Evolutionary conservation across 2,329 filamentous ascomycete species (phyloP).

Genomic region (Scedosporium boydii): DNA sequence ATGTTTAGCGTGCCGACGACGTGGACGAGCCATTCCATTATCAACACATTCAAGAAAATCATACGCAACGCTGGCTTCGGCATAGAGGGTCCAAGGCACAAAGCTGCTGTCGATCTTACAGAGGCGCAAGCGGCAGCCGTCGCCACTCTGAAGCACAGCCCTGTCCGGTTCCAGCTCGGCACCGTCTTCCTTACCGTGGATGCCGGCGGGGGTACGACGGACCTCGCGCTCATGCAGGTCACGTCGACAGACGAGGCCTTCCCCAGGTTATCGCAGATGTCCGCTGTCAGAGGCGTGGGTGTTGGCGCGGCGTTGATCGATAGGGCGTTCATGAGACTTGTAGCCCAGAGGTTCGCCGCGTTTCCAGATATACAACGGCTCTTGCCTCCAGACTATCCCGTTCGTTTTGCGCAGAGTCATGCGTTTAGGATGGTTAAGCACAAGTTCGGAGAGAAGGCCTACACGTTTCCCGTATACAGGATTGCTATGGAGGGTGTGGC

Average conservation of each 20-base stretch:
- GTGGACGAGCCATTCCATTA: slow-evolving; percentile 38
- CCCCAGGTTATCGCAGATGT: slow-evolving; percentile 23
- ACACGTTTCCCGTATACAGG: slow-evolving; percentile 28
- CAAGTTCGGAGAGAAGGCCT: slow-evolving; percentile 34
- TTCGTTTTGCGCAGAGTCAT: slow-evolving; percentile 26
- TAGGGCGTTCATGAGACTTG: slow-evolving; percentile 27
- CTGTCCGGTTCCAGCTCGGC: slow-evolving; percentile 25
- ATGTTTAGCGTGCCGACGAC: slow-evolving; percentile 49
- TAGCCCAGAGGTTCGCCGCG: slow-evolving; percentile 24
- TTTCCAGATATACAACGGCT: slow-evolving; percentile 23
- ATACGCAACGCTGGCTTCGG: slow-evolving; percentile 41
- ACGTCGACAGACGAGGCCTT: slow-evolving; percentile 16
- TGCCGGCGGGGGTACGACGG: slow-evolving; percentile 36
- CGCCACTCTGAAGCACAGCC: slow-evolving; percentile 32
- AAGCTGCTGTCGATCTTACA: slow-evolving; percentile 32
- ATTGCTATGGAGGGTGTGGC: slow-evolving; percentile 33
- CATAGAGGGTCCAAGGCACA: slow-evolving; percentile 25
- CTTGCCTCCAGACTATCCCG: slow-evolving; percentile 26
- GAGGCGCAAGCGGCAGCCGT: slow-evolving; percentile 39
- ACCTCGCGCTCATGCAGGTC: slow-evolving; percentile 34
- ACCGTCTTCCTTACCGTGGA: slow-evolving; percentile 34
- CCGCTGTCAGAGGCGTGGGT: slow-evolving; percentile 32
- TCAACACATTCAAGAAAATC: slow-evolving; percentile 40
- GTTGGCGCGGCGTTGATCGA: slow-evolving; percentile 38
- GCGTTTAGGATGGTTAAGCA: slow-evolving; percentile 28